Percentiles rank a stretch among this genome's conserved stretches.
These are phyloP conservation scores for Pontederia crassipes DNA, from an alignment of 176 grass and related monocot species.

Conservation along the genomic window DNA sequence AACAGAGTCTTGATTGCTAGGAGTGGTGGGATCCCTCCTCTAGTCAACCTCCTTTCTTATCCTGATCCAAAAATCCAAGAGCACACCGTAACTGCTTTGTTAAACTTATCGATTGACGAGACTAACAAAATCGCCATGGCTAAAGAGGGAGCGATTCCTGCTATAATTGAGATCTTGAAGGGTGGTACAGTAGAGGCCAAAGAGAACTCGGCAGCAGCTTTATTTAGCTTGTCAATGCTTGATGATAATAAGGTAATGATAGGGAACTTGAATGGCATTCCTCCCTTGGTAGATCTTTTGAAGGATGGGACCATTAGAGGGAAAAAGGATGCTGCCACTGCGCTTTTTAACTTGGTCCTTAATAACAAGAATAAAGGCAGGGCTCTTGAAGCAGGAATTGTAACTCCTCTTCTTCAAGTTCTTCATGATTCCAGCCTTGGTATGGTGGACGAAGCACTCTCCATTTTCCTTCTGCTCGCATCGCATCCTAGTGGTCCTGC, in stretches of 20 bases:
- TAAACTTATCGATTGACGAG: slow-evolving; percentile 59
- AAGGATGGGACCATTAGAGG: slow-evolving; percentile 40
- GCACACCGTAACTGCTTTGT: slow-evolving; percentile 40
- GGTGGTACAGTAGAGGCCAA: slow-evolving; percentile 38
- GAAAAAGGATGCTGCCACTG: slow-evolving; percentile 55
- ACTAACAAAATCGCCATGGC: slow-evolving; percentile 41
- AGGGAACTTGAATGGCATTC: slow-evolving; percentile 36
- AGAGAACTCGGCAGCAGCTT: slow-evolving; percentile 45
- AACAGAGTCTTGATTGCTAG: slow-evolving; percentile 33
- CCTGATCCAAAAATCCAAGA: slow-evolving; percentile 50
- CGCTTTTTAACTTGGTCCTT: slow-evolving; percentile 51
- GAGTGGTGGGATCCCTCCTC: slow-evolving; percentile 34
- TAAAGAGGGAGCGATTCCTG: slow-evolving; percentile 34
- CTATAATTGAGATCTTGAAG: slow-evolving; percentile 42
- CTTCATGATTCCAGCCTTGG: slow-evolving; percentile 29
- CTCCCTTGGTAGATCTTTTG: slow-evolving; percentile 39
- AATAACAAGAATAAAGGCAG: slow-evolving; percentile 39
- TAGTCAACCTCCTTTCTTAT: slow-evolving; percentile 35
- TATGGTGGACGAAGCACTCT: slow-evolving; percentile 56
- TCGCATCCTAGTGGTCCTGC: slow-evolving; percentile 23
- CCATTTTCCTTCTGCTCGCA: slow-evolving; percentile 53
- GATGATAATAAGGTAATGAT: slow-evolving; percentile 46
- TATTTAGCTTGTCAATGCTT: slow-evolving; percentile 64
- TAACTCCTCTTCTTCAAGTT: slow-evolving; percentile 27
- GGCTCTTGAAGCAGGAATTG: slow-evolving; percentile 38